Evolutionary conservation across 2,329 filamentous ascomycete species (phyloP), one percentile per base, ranked within the genome.

Genomic region (Nemania bipapillata): DNA sequence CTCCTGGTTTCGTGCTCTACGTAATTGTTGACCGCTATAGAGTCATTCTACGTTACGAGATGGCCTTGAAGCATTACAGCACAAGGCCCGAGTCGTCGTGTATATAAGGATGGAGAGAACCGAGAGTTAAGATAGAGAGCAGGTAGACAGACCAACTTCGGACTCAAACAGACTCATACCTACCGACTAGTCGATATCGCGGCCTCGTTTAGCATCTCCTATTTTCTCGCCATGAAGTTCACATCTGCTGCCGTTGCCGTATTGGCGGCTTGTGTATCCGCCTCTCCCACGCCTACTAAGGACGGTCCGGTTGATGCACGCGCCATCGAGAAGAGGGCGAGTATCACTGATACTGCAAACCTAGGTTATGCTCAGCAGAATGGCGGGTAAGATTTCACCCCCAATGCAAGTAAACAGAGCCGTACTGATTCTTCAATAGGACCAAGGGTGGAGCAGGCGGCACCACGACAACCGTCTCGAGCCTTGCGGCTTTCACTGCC

Each of bases 361-460:
- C 42, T 74, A 20, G 74, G 70, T n/a, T 72, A 72, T 57, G 68
- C 69, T 20, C 66, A 66, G 15, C 54, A 70, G 68, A 73, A 75
- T 56, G 70, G 72, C 61, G 72, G 67, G 66, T 74, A 65, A 32
- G 66, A 4, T 3, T 15, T 58, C 11, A 20, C 37, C 5, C 20
- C 11, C 30, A 20, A 35, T 30, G 28, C 24, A 26, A 15, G n/a
- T n/a, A 24, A 49, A 55, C 32, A 11, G 15, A 1, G 17, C 17
- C 6, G 15, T 61, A 63, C 45, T 67, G n/a, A 66, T 58, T 11
- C 17, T 28, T 26, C 26, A 55, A 5, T n/a, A 75, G 74, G 32
- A 88, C 86, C 3, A 88, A 82, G 4, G 87, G 86, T 61, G 86
- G 87, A 60, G 79, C 81, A 26, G 85, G 83, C n/a, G 86, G 86